Evolutionary conservation across 2,329 filamentous ascomycete genomes (phyloP), one percentile per base, ranked within the genome.

Genomic region (Ophiostoma sp.): DNA sequence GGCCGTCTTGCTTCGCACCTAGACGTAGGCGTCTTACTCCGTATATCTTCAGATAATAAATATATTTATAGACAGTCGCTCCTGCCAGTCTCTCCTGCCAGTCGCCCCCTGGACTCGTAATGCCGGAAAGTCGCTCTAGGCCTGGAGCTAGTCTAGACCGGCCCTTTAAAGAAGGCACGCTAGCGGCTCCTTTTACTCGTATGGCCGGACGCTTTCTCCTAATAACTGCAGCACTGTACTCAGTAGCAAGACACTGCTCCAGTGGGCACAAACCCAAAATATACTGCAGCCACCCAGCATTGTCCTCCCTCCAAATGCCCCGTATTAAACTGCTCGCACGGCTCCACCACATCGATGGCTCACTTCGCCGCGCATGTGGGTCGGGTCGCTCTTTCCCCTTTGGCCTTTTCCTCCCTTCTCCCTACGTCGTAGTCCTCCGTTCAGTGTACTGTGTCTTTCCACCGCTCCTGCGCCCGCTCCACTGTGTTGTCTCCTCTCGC

Each of bases 131-230:
- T 60, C 67, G 67, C 67, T 68, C 64, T 55, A 66, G 64, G 27
- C 52, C 65, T 55, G 42, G 58, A n/a, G 18, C 40, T 63, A 27
- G 8, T 12, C 27, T 27, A 11, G n/a, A 40, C 5, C 16, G 58
- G 45, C 45, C 38, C 44, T 44, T 63, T 66, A 16, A 27, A 44
- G 14, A 0, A 27, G n/a, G 49, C n/a, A n/a, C 67, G 65, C 67
- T 69, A 69, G 65, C 67, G 67, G 55, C 67, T 68, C 58, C 67
- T 45, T 58, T 66, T 38, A 12, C 52, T 38, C 18, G 52, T 47
- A 14, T 47, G 12, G 45, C 45, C 45, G 45, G 49, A n/a, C 18
- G 49, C 49, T 55, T 27, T 27, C 49, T 55, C 55, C 55, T 60
- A 60, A 58, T 58, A 58, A 27, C 52, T 58, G 52, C 18, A 58